phyloP scores from a whole-genome alignment of 1,284 basidiomycete species.

The Papiliotrema fonsecae region DNA sequence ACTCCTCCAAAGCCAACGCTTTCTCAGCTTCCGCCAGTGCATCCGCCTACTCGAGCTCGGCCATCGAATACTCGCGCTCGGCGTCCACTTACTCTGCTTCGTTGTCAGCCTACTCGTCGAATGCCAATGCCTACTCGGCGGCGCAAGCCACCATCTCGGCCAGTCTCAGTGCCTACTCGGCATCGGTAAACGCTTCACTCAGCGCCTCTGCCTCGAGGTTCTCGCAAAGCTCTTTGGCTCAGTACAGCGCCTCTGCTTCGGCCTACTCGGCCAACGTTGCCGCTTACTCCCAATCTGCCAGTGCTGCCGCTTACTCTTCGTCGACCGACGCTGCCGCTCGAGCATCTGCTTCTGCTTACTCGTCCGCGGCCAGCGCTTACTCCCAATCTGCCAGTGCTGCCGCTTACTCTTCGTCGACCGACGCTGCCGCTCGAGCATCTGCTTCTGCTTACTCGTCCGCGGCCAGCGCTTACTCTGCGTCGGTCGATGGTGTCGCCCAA shows the following conservation, averaged over 20 bases:
- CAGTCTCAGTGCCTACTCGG: not conserved
- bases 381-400: not conserved
- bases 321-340: not conserved
- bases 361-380: not conserved
- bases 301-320: not conserved
- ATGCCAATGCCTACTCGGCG: not conserved
- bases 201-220: too few relatives aligned
- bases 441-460: constrained; percentile 4
- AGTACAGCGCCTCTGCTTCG: not conserved
- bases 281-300: not conserved
- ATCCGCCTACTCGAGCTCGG: not conserved
- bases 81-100: not conserved
- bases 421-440: constrained; percentile 1
- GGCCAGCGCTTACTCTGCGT: not conserved
- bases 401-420: constrained; percentile 1
- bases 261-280: not conserved
- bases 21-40: not conserved
- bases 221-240: too few relatives aligned
- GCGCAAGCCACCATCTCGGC: not conserved
- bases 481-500: not conserved
- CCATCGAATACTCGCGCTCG: not conserved
- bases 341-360: not conserved
- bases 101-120: not conserved
- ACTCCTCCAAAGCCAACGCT: not conserved
- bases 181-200: not conserved